Conservation (phyloP, 2,329 filamentous ascomycete species). For the Penicillium sp. region DNA sequence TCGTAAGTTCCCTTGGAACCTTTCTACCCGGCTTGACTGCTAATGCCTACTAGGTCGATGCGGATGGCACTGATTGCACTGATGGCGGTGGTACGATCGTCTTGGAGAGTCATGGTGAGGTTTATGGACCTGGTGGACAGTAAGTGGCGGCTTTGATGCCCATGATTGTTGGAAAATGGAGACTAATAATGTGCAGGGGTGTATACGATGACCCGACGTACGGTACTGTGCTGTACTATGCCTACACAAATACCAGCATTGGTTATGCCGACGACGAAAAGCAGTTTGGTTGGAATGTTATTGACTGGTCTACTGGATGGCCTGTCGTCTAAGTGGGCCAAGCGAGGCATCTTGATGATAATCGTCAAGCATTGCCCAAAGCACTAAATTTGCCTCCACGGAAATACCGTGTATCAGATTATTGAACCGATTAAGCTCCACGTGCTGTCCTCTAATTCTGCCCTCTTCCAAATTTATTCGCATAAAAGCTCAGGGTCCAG, state of each 20-base stretch:
- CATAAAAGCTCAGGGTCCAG: background rate
- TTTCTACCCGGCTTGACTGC: background rate
- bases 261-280: conserved; percentile 53
- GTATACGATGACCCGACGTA: conserved; percentile 34
- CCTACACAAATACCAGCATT: conserved; percentile 59
- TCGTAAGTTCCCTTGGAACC: conserved; percentile 39
- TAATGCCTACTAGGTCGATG: conserved; percentile 45
- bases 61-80: conserved; percentile 54
- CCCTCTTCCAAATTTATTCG: background rate
- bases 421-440: background rate
- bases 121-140: conserved; percentile 68
- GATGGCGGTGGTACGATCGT: conserved; percentile 62
- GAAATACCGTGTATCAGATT: background rate
- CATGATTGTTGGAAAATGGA: background rate
- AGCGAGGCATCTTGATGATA: background rate
- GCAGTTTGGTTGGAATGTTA: conserved; percentile 49
- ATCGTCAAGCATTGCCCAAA: background rate
- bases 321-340: conserved; percentile 36
- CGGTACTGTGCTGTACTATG: conserved; percentile 63
- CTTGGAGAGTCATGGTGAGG: conserved; percentile 58
- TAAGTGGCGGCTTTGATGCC: conserved; percentile 41
- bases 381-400: background rate
- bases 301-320: conserved; percentile 49
- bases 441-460: background rate
- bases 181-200: conserved; percentile 25